These are phyloP conservation scores for Linum lewisii DNA, from an alignment of 345 rosid genomes.

Conservation along the genomic window DNA sequence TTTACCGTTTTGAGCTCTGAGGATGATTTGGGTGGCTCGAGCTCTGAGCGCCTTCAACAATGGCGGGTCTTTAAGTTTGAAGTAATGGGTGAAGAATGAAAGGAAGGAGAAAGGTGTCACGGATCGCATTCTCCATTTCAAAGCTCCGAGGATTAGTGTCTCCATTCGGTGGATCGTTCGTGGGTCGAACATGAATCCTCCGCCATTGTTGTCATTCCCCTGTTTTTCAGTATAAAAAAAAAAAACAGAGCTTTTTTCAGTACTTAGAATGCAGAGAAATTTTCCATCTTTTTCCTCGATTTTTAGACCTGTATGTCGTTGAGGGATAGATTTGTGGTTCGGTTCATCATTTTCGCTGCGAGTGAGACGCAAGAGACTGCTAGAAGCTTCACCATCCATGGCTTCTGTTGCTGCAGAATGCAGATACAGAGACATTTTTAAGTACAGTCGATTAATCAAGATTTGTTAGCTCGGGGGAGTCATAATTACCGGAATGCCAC, in stretches of 20 bases:
- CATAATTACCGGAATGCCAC: slow-evolving; percentile 41
- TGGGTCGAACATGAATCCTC: slow-evolving; percentile 40
- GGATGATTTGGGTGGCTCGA: slow-evolving; percentile 47
- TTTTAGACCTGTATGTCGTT: slow-evolving; percentile 36
- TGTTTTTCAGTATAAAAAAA: background rate
- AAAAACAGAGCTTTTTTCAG: background rate
- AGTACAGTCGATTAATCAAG: too few species aligned
- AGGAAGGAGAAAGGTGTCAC: slow-evolving; percentile 77
- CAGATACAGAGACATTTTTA: background rate
- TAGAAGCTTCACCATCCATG: slow-evolving; percentile 55
- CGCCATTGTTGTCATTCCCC: slow-evolving; percentile 7
- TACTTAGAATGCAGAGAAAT: background rate
- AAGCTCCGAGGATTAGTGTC: slow-evolving; percentile 54
- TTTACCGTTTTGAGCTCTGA: slow-evolving; percentile 53
- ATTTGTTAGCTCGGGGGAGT: background rate
- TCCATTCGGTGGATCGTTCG: slow-evolving; percentile 62
- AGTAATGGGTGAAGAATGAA: slow-evolving; percentile 40
- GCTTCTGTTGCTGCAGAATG: slow-evolving; percentile 41
- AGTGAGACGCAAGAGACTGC: slow-evolving; percentile 61
- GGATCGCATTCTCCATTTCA: slow-evolving; percentile 90
- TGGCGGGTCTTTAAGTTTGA: slow-evolving; percentile 42
- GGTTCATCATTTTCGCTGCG: slow-evolving; percentile 61
- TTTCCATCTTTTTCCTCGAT: background rate
- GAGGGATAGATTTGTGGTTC: slow-evolving; percentile 26
- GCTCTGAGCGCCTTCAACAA: slow-evolving; percentile 36